Base-by-base conservation (phyloP, 768 basidiomycete species). In the Lentinus brumalis region DNA sequence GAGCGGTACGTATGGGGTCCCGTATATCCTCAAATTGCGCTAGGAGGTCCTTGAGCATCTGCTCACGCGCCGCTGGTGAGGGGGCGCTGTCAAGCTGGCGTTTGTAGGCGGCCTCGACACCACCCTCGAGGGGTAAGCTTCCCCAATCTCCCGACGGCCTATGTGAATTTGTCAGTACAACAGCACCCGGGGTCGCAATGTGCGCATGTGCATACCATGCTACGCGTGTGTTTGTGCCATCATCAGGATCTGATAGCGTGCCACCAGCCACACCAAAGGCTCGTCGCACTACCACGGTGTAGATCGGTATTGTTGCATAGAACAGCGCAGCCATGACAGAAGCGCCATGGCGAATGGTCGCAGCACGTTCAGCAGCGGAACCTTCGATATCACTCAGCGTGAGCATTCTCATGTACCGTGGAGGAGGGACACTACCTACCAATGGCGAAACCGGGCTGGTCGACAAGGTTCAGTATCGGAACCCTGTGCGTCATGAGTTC, bases 121-220 rank as follows among this genome's bases (percentile, higher is more conserved):
- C 65, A 3, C 65, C 65, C 29, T 66, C 61, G 18, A 66, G 56
- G 0, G 65, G 65, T 18, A 66, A 50, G 47, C 65, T 66, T 4
- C 65, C 65, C 65, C 65, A 63, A 41, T 66, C 65, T 2, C 49
- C 65, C 9, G 65, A 66, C 5, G 65, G 65, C 65, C 65, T 66
- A 32, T 21, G 21, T 14, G 45, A 35, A 6, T 3, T 2, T 6
- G 3, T 0, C 47, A 11, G 38, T 9, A 10, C 21, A 8, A 16
- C 2, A 10, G 29, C 14, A 5, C 12, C n/a, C 7, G 38, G 16
- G 7, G 15, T 39, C 30, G 18, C 30, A 52, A 4, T 3, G n/a
- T 45, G 15, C 14, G 44, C 14, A 16, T 18, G 40, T 30, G 18
- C 59, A n/a, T 14, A 65, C 64, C 64, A 65, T 9, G 64, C 64